Percentiles rank a stretch among this genome's conserved stretches.
Conservation (phyloP, 2,329 filamentous ascomycete species). For the Westerdykella aurantiaca region DNA sequence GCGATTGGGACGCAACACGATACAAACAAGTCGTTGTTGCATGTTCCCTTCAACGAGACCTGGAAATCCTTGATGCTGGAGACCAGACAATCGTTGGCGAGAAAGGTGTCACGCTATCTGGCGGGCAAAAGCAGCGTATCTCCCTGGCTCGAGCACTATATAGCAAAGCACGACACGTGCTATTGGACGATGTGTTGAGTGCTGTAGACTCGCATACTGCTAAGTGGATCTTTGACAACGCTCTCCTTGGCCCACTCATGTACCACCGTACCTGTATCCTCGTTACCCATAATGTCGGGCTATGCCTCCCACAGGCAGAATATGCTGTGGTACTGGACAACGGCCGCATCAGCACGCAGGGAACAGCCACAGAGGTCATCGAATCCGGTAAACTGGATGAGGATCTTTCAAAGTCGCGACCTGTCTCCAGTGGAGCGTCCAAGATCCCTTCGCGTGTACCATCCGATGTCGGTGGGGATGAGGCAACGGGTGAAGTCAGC, state of each 20-base stretch:
- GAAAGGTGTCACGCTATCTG: slow-evolving; percentile 93
- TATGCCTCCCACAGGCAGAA: slow-evolving; percentile 74
- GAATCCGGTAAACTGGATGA: slow-evolving; percentile 84
- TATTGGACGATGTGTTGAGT: slow-evolving; percentile 92
- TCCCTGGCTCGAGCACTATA: slow-evolving; percentile 96
- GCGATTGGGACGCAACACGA: slow-evolving; percentile 69
- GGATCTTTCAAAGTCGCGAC: slow-evolving; percentile 69
- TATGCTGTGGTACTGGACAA: slow-evolving; percentile 84
- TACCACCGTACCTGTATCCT: slow-evolving; percentile 81
- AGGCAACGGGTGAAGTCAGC: slow-evolving; percentile 25
- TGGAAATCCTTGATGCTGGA: slow-evolving; percentile 86
- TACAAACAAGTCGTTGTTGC: slow-evolving; percentile 86
- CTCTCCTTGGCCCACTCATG: slow-evolving; percentile 87
- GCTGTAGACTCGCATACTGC: slow-evolving; percentile 96
- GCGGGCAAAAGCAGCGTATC: slow-evolving; percentile 95
- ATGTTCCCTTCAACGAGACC: slow-evolving; percentile 83
- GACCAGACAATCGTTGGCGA: slow-evolving; percentile 94
- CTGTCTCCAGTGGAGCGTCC: slow-evolving; percentile 65
- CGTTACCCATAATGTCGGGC: slow-evolving; percentile 89
- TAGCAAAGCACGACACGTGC: slow-evolving; percentile 81
- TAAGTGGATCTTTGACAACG: slow-evolving; percentile 96
- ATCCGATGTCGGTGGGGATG: slow-evolving; percentile 65
- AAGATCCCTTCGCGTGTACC: slow-evolving; percentile 70
- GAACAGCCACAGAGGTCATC: slow-evolving; percentile 71
- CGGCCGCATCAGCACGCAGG: slow-evolving; percentile 70